Conservation (phyloP, 305 asterid species). For the Withania somnifera region DNA sequence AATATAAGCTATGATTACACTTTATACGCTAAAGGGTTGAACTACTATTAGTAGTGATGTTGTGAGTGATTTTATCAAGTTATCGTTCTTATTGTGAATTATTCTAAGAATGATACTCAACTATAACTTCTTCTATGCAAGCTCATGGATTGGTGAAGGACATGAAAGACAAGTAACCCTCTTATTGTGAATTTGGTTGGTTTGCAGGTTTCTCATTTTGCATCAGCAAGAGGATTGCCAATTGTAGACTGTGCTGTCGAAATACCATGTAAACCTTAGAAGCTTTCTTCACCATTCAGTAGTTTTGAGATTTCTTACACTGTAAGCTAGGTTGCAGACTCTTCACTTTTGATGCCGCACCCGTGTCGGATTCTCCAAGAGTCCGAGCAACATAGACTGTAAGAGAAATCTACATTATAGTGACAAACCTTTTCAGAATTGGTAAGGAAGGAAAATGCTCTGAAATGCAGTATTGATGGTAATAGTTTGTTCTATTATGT, state of each 20-base stretch:
- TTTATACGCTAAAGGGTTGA: neutral
- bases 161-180: neutral
- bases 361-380: no score
- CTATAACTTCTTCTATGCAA: neutral
- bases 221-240: constrained; percentile 56
- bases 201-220: constrained; percentile 69
- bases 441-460: neutral
- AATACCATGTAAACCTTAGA: constrained; percentile 44
- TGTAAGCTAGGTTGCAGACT: no score
- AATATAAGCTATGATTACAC: neutral
- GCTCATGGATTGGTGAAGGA: neutral
- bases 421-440: neutral
- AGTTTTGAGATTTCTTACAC: neutral
- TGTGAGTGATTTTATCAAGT: neutral
- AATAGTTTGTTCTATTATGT: neutral
- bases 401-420: neutral
- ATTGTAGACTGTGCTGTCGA: constrained; percentile 45
- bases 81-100: neutral
- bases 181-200: neutral
- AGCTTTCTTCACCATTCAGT: neutral
- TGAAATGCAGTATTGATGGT: neutral
- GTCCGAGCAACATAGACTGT: no score
- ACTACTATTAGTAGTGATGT: neutral
- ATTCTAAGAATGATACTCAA: neutral
- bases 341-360: no score